These are phyloP conservation scores for Pisolithus microcarpus DNA, from an alignment of 768 basidiomycete genomes.

Conservation along the genomic window DNA sequence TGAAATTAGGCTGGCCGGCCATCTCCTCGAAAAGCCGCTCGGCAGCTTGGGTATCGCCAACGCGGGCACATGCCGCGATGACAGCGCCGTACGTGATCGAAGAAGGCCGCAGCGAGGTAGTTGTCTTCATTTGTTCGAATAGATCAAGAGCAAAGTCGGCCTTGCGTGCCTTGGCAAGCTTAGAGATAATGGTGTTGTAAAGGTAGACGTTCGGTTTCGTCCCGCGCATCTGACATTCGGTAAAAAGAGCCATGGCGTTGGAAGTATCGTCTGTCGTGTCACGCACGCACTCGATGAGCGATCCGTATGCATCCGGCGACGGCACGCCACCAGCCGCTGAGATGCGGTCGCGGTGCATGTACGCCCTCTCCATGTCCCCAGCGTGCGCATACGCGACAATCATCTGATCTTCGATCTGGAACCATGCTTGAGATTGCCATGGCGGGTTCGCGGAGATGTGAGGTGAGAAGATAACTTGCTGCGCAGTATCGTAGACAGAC, in stretches of 20 bases:
- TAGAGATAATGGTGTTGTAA: conserved; percentile 96
- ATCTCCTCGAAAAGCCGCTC: conserved; percentile 84
- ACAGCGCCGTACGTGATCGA: conserved; percentile 94
- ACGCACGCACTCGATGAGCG: conserved; percentile 77
- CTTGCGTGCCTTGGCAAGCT: conserved; percentile 90
- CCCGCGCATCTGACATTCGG: conserved; percentile 63
- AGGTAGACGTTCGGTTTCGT: conserved; percentile 80
- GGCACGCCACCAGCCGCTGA: conserved; percentile 72
- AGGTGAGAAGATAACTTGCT: conserved; percentile 46
- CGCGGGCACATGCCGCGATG: conserved; percentile 88
- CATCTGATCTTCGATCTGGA: conserved; percentile 81
- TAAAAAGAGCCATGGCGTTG: conserved; percentile 77
- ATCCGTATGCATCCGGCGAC: conserved; percentile 86
- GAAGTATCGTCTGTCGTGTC: conserved; percentile 95
- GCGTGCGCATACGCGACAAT: conserved; percentile 77
- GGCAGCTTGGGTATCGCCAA: conserved; percentile 80
- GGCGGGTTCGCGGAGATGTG: conserved; percentile 33
- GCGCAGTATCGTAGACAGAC: conserved; percentile 61
- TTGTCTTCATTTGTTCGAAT: conserved; percentile 80
- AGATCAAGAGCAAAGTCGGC: conserved; percentile 82
- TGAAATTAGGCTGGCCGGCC: conserved; percentile 63
- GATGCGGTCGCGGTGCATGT: conserved; percentile 72
- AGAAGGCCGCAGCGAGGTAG: conserved; percentile 48
- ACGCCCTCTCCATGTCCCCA: conserved; percentile 73
- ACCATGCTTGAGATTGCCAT: conserved; percentile 58